A percentile compares a stretch with the other conserved stretches of the same genome.
Evolutionary conservation across 768 basidiomycete species (phyloP).

Genomic region (Podaxis pistillaris): DNA sequence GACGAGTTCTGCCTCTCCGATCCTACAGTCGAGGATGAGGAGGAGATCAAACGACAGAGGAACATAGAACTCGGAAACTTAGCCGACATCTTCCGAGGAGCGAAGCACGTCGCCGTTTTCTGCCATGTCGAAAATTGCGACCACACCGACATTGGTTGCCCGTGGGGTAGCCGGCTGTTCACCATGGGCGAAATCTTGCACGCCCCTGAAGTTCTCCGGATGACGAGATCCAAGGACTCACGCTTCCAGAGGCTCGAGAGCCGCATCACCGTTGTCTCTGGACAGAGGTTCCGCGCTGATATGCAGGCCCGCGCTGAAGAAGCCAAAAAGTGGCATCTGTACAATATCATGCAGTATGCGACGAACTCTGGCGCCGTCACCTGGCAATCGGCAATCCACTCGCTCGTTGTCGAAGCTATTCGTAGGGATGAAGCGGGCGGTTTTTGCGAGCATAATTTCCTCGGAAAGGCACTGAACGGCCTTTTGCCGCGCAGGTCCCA

Average conservation of each 20-base stretch:
- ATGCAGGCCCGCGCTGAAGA: conserved; percentile 13
- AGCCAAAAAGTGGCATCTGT: conserved; percentile 18
- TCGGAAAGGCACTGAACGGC: conserved; percentile 25
- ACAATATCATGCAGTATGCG: conserved; percentile 22
- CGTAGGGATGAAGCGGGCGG: conserved; percentile 19
- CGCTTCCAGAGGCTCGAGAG: background rate
- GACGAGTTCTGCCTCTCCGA: conserved; percentile 14
- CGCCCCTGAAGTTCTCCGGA: background rate
- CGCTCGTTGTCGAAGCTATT: conserved; percentile 23
- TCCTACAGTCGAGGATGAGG: background rate
- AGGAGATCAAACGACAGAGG: background rate
- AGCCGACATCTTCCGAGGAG: conserved; percentile 11
- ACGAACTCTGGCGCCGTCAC: conserved; percentile 18
- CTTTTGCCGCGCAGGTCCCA: conserved; percentile 22
- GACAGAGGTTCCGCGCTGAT: conserved; percentile 3
- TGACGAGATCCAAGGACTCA: background rate
- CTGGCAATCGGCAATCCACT: conserved; percentile 24
- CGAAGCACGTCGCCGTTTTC: conserved; percentile 4
- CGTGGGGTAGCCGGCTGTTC: conserved; percentile 11
- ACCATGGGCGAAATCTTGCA: conserved; percentile 12
- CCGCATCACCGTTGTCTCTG: conserved; percentile 1
- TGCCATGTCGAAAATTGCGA: conserved; percentile 6
- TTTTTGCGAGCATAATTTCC: conserved; percentile 17
- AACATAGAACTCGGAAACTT: conserved; percentile 3
- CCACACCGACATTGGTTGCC: conserved; percentile 3